A percentile compares a stretch with the other conserved stretches of the same genome.
Evolutionary conservation across 345 rosid genomes (phyloP).

Genomic region (Salix dunnii): DNA sequence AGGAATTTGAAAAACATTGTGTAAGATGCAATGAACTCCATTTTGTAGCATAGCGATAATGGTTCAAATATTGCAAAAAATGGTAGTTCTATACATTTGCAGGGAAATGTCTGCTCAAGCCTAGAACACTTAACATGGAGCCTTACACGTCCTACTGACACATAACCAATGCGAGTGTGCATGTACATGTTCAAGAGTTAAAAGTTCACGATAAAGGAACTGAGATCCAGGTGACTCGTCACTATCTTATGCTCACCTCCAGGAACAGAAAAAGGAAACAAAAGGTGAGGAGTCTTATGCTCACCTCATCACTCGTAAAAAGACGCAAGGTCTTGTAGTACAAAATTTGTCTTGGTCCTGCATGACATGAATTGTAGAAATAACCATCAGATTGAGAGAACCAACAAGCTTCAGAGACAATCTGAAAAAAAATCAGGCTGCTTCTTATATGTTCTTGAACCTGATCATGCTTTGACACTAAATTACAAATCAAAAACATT

Average conservation of each 20-base stretch:
- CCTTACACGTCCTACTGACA: neutral
- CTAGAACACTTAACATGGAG: neutral
- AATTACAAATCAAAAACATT: neutral
- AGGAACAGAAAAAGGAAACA: neutral
- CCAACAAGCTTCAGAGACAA: neutral
- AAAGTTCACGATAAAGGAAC: neutral
- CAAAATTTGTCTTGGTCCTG: constrained; percentile 79
- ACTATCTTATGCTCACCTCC: neutral
- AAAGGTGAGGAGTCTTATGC: neutral
- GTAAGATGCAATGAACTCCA: neutral
- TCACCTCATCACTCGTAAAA: constrained; percentile 74
- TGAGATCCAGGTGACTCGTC: neutral
- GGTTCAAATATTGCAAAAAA: neutral
- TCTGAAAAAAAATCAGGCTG: neutral
- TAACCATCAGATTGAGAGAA: neutral
- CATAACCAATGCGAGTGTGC: neutral
- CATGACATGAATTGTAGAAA: constrained; percentile 5
- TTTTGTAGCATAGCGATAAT: neutral
- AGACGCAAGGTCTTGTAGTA: constrained; percentile 63
- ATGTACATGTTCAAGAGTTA: neutral
- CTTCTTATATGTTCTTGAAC: neutral
- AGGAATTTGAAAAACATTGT: neutral
- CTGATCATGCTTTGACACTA: neutral
- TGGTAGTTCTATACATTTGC: neutral
- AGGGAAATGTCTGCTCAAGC: neutral